Percentiles rank a stretch among this genome's conserved stretches.
Evolutionary conservation across 2,329 filamentous ascomycete genomes (phyloP).

Genomic region (Tolypocladium guangdongense): DNA sequence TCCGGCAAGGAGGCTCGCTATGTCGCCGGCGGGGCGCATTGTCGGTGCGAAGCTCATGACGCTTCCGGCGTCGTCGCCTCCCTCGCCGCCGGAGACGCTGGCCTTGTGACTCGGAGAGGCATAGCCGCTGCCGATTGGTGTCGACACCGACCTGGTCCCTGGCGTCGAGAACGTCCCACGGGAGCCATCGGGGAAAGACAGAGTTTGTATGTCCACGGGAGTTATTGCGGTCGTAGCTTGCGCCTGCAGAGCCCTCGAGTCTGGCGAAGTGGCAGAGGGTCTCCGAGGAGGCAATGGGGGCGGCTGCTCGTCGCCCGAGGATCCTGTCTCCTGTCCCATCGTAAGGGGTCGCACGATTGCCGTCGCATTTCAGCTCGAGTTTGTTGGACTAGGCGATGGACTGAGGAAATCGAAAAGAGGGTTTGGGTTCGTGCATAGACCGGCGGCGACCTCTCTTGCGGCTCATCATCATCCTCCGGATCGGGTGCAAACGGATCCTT

Average conservation of each 20-base stretch:
- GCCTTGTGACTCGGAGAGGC: constrained; percentile 23
- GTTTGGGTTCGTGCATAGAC: neutral
- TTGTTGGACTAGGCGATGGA: neutral
- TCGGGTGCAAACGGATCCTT: neutral
- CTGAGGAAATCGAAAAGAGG: neutral
- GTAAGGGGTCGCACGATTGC: constrained; percentile 8
- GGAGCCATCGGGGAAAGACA: constrained; percentile 60
- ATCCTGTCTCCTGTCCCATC: constrained; percentile 17
- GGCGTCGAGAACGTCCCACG: constrained; percentile 49
- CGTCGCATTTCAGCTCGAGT: constrained; percentile 16
- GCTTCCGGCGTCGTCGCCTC: constrained; percentile 50
- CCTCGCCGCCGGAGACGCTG: constrained; percentile 31
- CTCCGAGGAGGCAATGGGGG: constrained; percentile 47
- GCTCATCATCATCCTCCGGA: neutral
- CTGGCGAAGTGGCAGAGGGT: constrained; percentile 21
- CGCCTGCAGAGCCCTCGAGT: constrained; percentile 37
- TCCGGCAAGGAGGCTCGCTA: constrained; percentile 72
- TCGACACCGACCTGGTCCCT: constrained; percentile 23
- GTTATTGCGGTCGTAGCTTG: constrained; percentile 79
- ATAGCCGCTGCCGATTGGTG: constrained; percentile 28
- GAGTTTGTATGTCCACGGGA: constrained; percentile 66
- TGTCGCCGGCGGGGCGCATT: constrained; percentile 53
- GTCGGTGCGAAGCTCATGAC: constrained; percentile 56
- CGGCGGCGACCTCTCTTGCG: neutral
- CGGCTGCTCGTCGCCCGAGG: constrained; percentile 31